Evolutionary conservation across 2,329 filamentous ascomycete species (phyloP).

Genomic region (Biscogniauxia sp.): DNA sequence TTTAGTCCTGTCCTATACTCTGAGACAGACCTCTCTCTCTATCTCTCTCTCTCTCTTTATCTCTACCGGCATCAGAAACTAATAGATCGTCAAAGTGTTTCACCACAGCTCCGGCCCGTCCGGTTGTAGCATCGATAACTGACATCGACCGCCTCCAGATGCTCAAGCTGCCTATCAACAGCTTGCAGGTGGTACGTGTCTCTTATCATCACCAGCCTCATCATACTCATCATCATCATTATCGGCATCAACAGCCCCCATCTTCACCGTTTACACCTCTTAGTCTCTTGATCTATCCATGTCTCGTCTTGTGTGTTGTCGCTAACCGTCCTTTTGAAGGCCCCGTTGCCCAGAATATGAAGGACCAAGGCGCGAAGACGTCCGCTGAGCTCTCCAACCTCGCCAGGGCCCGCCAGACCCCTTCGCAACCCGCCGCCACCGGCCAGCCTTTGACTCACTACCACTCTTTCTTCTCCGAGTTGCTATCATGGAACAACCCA

Average conservation of each 20-base stretch:
- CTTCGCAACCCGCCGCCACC: conserved; percentile 52
- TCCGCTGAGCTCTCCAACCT: conserved; percentile 56
- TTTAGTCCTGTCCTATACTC: background rate
- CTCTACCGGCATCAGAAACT: conserved; percentile 20
- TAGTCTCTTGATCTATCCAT: background rate
- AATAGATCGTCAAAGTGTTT: conserved; percentile 34
- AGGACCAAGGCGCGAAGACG: conserved; percentile 55
- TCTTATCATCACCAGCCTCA: background rate
- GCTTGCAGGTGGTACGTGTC: conserved; percentile 45
- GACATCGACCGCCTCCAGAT: conserved; percentile 38
- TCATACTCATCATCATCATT: background rate
- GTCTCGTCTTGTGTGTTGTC: background rate
- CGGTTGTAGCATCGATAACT: conserved; percentile 22
- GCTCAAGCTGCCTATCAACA: conserved; percentile 48
- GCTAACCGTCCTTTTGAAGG: conserved; percentile 40
- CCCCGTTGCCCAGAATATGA: conserved; percentile 58
- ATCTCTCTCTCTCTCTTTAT: no score
- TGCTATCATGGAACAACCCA: conserved; percentile 68
- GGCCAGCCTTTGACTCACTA: conserved; percentile 66
- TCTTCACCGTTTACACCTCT: conserved; percentile 4
- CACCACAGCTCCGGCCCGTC: conserved; percentile 15
- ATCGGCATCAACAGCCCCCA: background rate
- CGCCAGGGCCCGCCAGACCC: conserved; percentile 55
- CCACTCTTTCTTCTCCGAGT: conserved; percentile 68
- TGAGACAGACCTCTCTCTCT: background rate